Evolutionary conservation across 768 basidiomycete genomes (phyloP), one percentile per base, ranked within the genome.

Genomic region (Russula dissimulans): DNA sequence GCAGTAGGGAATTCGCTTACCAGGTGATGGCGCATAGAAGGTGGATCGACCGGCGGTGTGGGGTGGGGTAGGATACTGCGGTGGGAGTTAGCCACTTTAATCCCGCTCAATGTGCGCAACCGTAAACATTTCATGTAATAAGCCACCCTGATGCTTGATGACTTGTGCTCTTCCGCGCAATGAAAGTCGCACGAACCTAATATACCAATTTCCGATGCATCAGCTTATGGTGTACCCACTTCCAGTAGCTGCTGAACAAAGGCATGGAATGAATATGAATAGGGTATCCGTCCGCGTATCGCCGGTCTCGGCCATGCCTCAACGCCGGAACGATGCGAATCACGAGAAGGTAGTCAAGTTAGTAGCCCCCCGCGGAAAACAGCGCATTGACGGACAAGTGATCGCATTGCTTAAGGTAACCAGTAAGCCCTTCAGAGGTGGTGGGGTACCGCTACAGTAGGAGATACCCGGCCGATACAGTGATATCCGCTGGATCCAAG

Each of bases 1-100:
- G 63, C 73, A 76, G 0, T 71, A 26, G 22, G 66, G 4, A 85
- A 76, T 70, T 87, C 89, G 69, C 78, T 74, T 90, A 91, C 78
- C 78, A 85, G 57, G 90, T 79, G 18, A 26, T 26, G 22, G 22
- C 22, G 22, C 22, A 26, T 67, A 62, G 81, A 80, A 64, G 81
- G 73, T 88, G 5, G 10, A 10, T 18, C n/a, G 11, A 36, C 49
- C 10, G 5, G 36, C 84, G 69, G 89, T 78, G 74, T 75, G 87
- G 86, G 41, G 54, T 5, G 15, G 48, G 49, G n/a, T 49, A 10
- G 34, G 36, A 26, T 4, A 34, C 31, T 38, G 17, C n/a, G n/a
- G 43, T 38, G 49, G 43, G 43, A 15, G 49, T 41, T 41, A 51
- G 29, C 34, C 49, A 47, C 18, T 34, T 32, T 47, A 46, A 44